phyloP scores from a whole-genome alignment of 441 rosid species.

The Croton laevigatus region DNA sequence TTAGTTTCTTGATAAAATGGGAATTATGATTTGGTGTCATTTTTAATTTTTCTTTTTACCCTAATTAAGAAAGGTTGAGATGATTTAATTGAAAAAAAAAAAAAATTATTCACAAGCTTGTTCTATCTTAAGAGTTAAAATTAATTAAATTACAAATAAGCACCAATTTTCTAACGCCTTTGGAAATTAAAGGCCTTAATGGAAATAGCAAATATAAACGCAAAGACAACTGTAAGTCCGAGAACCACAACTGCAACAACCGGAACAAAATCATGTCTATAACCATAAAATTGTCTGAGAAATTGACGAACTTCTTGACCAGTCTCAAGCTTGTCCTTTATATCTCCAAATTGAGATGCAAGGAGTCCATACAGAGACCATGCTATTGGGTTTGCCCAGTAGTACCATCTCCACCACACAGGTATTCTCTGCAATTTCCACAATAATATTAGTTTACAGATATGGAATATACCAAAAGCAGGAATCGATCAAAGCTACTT shows the following conservation, averaged over 20 bases:
- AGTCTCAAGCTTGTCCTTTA: conserved; percentile 12
- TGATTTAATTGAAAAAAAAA: too few relatives aligned
- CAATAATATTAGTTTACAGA: too few relatives aligned
- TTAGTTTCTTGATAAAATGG: too few relatives aligned
- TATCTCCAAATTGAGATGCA: conserved; percentile 47
- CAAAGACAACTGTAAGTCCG: conserved; percentile 32
- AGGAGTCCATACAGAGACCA: conserved; percentile 59
- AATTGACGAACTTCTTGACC: conserved; percentile 26
- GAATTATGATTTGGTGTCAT: too few relatives aligned
- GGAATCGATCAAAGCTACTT: conserved; percentile 12
- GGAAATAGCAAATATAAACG: conserved; percentile 26
- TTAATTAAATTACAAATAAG: background rate
- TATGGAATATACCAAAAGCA: too few relatives aligned
- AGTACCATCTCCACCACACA: conserved; percentile 71
- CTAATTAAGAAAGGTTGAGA: too few relatives aligned
- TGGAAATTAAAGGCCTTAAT: conserved; percentile 41
- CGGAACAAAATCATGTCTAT: conserved; percentile 35
- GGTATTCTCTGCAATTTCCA: conserved; percentile 42
- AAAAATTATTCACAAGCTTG: background rate
- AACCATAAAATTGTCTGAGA: conserved; percentile 30
- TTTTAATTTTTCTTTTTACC: too few relatives aligned
- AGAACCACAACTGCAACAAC: conserved; percentile 32
- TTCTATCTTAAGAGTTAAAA: background rate
- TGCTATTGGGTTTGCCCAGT: conserved; percentile 49
- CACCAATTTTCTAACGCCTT: background rate